These are phyloP conservation scores for Neonectria neomacrospora DNA, from an alignment of 2,329 filamentous ascomycete species.

Conservation along the genomic window DNA sequence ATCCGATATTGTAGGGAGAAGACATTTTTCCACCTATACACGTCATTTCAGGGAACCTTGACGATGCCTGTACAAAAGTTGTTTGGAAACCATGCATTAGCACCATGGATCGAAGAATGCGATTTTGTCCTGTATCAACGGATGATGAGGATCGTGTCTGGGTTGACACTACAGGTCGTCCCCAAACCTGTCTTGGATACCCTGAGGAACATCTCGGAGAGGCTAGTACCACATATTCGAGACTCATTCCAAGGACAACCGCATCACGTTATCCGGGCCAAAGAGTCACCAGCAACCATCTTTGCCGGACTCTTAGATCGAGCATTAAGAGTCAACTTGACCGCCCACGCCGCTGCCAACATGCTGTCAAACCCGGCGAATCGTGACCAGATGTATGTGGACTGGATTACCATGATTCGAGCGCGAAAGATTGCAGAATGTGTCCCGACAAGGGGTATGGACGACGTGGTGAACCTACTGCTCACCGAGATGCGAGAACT, in stretches of 20 bases:
- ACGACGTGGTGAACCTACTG: conserved; percentile 71
- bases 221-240: conserved; percentile 82
- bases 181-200: conserved; percentile 89
- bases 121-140: conserved; percentile 97
- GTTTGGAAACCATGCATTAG: conserved; percentile 81
- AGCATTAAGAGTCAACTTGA: conserved; percentile 89
- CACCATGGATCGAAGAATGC: conserved; percentile 94
- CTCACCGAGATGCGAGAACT: conserved; percentile 76
- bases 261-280: conserved; percentile 84
- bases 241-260: conserved; percentile 89
- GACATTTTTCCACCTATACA: conserved; percentile 94
- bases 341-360: conserved; percentile 92
- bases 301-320: conserved; percentile 90
- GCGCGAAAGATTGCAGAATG: conserved; percentile 72
- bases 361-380: conserved; percentile 91
- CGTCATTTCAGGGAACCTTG: conserved; percentile 93
- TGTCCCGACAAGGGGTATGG: conserved; percentile 71
- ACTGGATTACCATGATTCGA: conserved; percentile 79
- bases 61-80: conserved; percentile 97
- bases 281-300: conserved; percentile 86
- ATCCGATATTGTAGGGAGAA: conserved; percentile 97
- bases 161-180: conserved; percentile 90
- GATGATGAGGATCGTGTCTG: conserved; percentile 91
- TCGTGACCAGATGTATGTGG: conserved; percentile 93
- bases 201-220: conserved; percentile 85